A percentile compares a stretch with the other conserved stretches of the same genome.
These are phyloP conservation scores for Cenchrus purpureus DNA, from an alignment of 176 grass and related monocot species.

Conservation along the genomic window DNA sequence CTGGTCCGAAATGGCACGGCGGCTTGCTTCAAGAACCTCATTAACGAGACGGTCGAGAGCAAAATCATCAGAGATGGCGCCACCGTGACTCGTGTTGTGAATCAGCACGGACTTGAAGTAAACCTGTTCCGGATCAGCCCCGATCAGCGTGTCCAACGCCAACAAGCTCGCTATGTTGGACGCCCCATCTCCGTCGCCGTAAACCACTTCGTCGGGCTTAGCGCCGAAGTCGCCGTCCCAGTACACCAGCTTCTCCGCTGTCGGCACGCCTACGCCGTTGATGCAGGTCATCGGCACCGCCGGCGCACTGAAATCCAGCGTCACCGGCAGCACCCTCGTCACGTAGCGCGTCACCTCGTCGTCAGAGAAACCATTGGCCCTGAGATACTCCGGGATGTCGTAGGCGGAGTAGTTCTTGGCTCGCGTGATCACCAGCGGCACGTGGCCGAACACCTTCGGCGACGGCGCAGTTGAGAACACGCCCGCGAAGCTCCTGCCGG, in stretches of 20 bases:
- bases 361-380: not conserved
- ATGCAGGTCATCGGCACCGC: conserved; percentile 18
- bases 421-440: conserved; percentile 28
- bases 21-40: not conserved
- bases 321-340: conserved; percentile 15
- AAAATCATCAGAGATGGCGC: not conserved
- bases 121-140: not conserved
- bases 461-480: conserved; percentile 12
- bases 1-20: no score
- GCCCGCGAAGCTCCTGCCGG: not conserved
- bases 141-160: not conserved
- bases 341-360: not conserved
- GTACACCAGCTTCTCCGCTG: conserved; percentile 3
- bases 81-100: not conserved
- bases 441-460: not conserved
- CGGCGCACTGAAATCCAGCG: not conserved
- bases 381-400: conserved; percentile 17
- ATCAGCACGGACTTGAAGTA: not conserved
- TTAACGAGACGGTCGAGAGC: not conserved
- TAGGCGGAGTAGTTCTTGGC: conserved; percentile 5
- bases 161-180: not conserved
- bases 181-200: no score
- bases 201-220: no score
- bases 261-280: conserved; percentile 5
- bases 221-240: not conserved